Percentiles rank a stretch among this genome's conserved stretches.
phyloP scores from a whole-genome alignment of 2,329 filamentous ascomycete species.

The Pseudomassariella vexata region DNA sequence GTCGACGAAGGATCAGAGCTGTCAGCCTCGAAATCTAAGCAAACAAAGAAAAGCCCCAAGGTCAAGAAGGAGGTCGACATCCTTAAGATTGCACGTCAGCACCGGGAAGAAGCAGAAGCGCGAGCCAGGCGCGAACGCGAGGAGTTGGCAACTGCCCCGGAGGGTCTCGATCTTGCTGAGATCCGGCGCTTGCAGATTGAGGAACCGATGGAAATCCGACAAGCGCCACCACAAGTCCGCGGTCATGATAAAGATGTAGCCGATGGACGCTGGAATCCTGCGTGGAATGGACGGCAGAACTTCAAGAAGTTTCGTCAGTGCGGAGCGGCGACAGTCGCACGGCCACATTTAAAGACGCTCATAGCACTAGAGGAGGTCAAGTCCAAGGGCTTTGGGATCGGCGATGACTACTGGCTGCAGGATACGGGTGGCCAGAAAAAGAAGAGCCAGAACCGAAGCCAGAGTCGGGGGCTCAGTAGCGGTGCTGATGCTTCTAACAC shows the following conservation, averaged over 20 bases:
- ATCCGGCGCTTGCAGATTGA: slow-evolving; percentile 71
- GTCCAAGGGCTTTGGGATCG: slow-evolving; percentile 66
- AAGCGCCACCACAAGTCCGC: slow-evolving; percentile 23
- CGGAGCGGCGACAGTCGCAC: slow-evolving; percentile 38
- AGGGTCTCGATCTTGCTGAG: slow-evolving; percentile 64
- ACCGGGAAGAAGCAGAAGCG: slow-evolving; percentile 63
- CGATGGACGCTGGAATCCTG: slow-evolving; percentile 69
- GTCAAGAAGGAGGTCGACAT: slow-evolving; percentile 62
- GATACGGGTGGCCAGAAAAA: slow-evolving; percentile 31
- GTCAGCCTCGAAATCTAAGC: slow-evolving; percentile 27
- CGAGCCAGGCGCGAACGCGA: slow-evolving; percentile 47
- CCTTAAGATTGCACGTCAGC: slow-evolving; percentile 56
- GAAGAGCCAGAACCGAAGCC: slow-evolving; percentile 16
- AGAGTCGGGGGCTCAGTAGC: too few relatives aligned
- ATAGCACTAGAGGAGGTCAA: slow-evolving; percentile 67
- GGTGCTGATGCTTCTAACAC: too few relatives aligned
- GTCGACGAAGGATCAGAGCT: slow-evolving; percentile 10
- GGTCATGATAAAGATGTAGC: slow-evolving; percentile 45
- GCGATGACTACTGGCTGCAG: slow-evolving; percentile 72
- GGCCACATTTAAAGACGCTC: slow-evolving; percentile 48
- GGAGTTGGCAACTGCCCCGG: slow-evolving; percentile 45
- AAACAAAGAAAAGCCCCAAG: slow-evolving; percentile 35
- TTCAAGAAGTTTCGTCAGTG: slow-evolving; percentile 80
- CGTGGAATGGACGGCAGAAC: slow-evolving; percentile 92
- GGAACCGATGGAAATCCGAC: slow-evolving; percentile 65